phyloP scores from a whole-genome alignment of 2,329 filamentous ascomycete species.

The Microthyrium microscopicum region DNA sequence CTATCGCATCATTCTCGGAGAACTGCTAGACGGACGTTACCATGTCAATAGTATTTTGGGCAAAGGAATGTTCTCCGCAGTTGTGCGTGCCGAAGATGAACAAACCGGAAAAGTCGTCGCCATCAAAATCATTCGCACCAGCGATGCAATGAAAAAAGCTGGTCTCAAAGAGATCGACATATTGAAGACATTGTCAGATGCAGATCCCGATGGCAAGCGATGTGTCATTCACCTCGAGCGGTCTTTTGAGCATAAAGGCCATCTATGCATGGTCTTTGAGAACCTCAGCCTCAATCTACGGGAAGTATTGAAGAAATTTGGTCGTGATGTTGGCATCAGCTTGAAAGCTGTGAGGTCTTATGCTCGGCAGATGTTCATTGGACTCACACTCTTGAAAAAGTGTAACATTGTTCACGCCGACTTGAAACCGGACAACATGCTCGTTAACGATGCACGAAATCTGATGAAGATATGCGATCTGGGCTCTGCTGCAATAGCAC shows the following conservation, averaged over 20 bases:
- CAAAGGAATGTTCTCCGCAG: constrained; percentile 90
- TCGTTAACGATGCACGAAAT: constrained; percentile 60
- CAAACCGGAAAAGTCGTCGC: constrained; percentile 59
- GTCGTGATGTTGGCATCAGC: constrained; percentile 85
- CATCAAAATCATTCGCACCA: constrained; percentile 95
- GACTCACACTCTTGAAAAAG: constrained; percentile 71
- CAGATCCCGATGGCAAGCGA: constrained; percentile 77
- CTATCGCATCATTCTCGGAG: constrained; percentile 85
- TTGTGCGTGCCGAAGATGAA: constrained; percentile 74
- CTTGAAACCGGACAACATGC: constrained; percentile 92
- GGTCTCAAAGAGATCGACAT: constrained; percentile 92
- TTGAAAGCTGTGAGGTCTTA: constrained; percentile 74
- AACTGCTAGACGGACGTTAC: constrained; percentile 77
- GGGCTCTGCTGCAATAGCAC: constrained; percentile 83
- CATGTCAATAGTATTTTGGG: constrained; percentile 77
- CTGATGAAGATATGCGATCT: constrained; percentile 90
- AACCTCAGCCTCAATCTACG: constrained; percentile 85
- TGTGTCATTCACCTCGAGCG: constrained; percentile 80
- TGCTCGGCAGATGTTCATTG: constrained; percentile 85
- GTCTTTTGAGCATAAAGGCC: constrained; percentile 83
- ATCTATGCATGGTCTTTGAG: constrained; percentile 94
- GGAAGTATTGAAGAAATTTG: constrained; percentile 90
- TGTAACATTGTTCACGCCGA: constrained; percentile 92
- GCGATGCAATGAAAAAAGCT: constrained; percentile 79
- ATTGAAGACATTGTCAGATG: constrained; percentile 67